phyloP scores from a whole-genome alignment of 2,329 filamentous ascomycete genomes.

The Onygena corvina region DNA sequence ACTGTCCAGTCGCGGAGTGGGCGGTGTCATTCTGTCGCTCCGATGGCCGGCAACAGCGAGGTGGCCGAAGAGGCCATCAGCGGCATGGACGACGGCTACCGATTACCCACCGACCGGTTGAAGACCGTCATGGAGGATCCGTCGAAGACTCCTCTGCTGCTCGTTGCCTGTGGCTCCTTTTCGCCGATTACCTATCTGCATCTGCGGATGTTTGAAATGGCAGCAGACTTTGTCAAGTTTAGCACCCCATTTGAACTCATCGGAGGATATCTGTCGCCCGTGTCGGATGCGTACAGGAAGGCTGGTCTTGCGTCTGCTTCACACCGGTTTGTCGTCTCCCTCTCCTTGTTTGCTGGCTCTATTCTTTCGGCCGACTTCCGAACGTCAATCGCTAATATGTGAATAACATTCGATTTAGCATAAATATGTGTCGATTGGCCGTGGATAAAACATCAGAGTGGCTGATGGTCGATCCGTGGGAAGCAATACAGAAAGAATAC shows the following conservation, averaged over 20 bases:
- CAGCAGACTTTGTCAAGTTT: slow-evolving; percentile 64
- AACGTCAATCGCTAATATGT: neutral
- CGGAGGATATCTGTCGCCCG: slow-evolving; percentile 73
- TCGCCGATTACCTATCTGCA: slow-evolving; percentile 59
- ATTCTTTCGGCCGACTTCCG: neutral
- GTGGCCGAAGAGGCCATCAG: neutral
- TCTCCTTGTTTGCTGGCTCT: neutral
- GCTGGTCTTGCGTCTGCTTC: slow-evolving; percentile 60
- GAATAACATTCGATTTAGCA: slow-evolving; percentile 29
- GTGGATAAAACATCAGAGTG: slow-evolving; percentile 59
- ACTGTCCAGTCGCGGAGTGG: neutral
- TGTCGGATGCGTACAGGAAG: slow-evolving; percentile 67
- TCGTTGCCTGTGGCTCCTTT: slow-evolving; percentile 48
- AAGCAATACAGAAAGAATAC: slow-evolving; percentile 73
- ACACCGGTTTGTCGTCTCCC: slow-evolving; percentile 42
- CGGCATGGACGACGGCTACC: slow-evolving; percentile 21
- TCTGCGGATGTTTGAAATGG: slow-evolving; percentile 80
- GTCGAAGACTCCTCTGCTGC: slow-evolving; percentile 36
- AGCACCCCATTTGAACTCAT: slow-evolving; percentile 71
- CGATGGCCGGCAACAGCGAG: slow-evolving; percentile 1
- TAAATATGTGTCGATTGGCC: slow-evolving; percentile 78
- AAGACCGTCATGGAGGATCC: slow-evolving; percentile 38
- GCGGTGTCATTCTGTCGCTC: neutral
- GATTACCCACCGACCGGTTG: slow-evolving; percentile 35
- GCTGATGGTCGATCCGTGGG: slow-evolving; percentile 82